A percentile compares a stretch with the other conserved stretches of the same genome.
phyloP scores from a whole-genome alignment of 2,329 filamentous ascomycete genomes.

The Colletotrichum eremochloae region DNA sequence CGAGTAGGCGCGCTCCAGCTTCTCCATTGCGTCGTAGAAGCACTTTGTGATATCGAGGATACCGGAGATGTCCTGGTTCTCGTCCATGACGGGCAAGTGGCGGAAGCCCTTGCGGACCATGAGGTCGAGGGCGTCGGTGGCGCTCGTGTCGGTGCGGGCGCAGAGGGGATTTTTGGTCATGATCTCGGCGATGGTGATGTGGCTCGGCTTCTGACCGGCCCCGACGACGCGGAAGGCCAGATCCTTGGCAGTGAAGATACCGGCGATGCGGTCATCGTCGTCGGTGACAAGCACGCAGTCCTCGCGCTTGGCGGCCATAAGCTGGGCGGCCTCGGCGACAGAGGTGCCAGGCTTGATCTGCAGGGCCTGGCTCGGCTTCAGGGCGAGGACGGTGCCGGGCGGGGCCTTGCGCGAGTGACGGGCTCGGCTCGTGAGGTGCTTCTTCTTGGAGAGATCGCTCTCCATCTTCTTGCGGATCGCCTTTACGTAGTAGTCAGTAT shows the following conservation, averaged over 20 bases:
- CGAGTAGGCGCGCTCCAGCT: conserved; percentile 95
- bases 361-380: conserved; percentile 94
- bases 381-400: conserved; percentile 92
- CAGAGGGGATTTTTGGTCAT: conserved; percentile 99
- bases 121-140: conserved; percentile 94
- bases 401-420: conserved; percentile 93
- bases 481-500: conserved; percentile 64
- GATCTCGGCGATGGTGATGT: conserved; percentile 95
- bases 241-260: conserved; percentile 99
- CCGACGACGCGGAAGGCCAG: conserved; percentile 97
- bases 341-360: conserved; percentile 97
- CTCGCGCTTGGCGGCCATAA: conserved; percentile 99
- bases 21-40: conserved; percentile 99
- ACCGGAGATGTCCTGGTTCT: conserved; percentile 99
- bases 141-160: conserved; percentile 96
- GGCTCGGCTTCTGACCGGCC: conserved; percentile 87
- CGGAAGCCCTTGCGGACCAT: conserved; percentile 99
- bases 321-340: conserved; percentile 94
- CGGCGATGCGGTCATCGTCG: conserved; percentile 96
- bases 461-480: conserved; percentile 98
- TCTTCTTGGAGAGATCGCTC: conserved; percentile 98
- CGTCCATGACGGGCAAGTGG: conserved; percentile 98
- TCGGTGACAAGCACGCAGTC: conserved; percentile 98
- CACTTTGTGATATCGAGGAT: conserved; percentile 99
- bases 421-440: conserved; percentile 81